Conservation (phyloP, 257 asterid species). For the Penstemon newberryi region DNA sequence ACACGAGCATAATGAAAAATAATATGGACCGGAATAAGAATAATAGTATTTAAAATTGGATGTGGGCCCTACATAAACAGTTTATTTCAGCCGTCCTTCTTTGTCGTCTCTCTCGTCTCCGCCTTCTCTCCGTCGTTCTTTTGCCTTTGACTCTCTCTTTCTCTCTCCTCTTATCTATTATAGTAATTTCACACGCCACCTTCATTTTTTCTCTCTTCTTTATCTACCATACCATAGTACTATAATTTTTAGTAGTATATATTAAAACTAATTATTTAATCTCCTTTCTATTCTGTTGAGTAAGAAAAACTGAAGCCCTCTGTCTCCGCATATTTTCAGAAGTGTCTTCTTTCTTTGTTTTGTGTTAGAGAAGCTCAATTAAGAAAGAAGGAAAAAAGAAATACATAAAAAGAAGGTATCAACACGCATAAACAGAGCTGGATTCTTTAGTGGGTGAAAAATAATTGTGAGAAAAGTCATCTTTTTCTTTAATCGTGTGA, state of each 20-base stretch:
- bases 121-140: conserved; percentile 32
- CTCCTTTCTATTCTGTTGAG: conserved; percentile 14
- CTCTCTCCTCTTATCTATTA: conserved; percentile 21
- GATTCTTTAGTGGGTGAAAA: background rate
- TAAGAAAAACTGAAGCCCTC: conserved; percentile 30
- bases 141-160: conserved; percentile 31
- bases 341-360: conserved; percentile 16
- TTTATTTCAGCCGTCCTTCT: conserved; percentile 30
- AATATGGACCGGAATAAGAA: background rate
- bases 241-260: conserved; percentile 2
- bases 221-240: background rate
- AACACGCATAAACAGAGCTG: background rate
- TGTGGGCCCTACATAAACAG: conserved; percentile 33
- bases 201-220: conserved; percentile 7
- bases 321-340: conserved; percentile 7
- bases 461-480: background rate
- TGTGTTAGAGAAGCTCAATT: conserved; percentile 18
- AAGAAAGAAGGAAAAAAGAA: background rate
- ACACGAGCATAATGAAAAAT: no score
- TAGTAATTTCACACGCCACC: conserved; percentile 34
- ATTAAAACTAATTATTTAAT: background rate
- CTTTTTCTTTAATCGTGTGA: conserved; percentile 10
- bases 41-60: conserved; percentile 21
- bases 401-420: background rate
- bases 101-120: conserved; percentile 47